Conservation (phyloP, 2,329 filamentous ascomycete species). For the Penicillium sp. region DNA sequence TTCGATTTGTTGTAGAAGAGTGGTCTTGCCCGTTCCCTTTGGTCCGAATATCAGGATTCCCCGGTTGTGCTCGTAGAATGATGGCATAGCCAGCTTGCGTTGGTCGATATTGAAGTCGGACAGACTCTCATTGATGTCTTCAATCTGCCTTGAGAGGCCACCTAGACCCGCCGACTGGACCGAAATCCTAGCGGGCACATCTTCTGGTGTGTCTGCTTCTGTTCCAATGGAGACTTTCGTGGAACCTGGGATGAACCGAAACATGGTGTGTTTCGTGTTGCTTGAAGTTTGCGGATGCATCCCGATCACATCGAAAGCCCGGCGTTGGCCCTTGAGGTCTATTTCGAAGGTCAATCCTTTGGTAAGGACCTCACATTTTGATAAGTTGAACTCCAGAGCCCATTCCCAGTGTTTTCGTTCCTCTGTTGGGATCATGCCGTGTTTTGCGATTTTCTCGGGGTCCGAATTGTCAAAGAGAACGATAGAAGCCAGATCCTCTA, state of each 20-base stretch:
- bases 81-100: constrained; percentile 41
- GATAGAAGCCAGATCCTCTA: constrained; percentile 63
- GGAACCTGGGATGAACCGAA: constrained; percentile 35
- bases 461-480: constrained; percentile 63
- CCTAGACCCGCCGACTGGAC: constrained; percentile 61
- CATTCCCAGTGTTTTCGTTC: constrained; percentile 55
- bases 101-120: constrained; percentile 53
- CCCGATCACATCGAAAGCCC: constrained; percentile 64
- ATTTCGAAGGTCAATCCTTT: constrained; percentile 72
- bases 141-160: constrained; percentile 68
- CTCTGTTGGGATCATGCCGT: constrained; percentile 37
- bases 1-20: constrained; percentile 71
- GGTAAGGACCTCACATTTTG: constrained; percentile 68
- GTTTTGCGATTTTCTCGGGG: constrained; percentile 41
- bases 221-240: constrained; percentile 40
- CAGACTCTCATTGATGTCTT: constrained; percentile 70
- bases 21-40: constrained; percentile 81
- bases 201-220: constrained; percentile 20
- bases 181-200: constrained; percentile 19
- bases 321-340: constrained; percentile 59
- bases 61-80: constrained; percentile 51
- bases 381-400: constrained; percentile 49
- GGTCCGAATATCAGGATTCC: constrained; percentile 79
- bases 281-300: constrained; percentile 55
- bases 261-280: constrained; percentile 44